These are phyloP conservation scores for Arthrobotrys conoides DNA, from an alignment of 2,329 filamentous ascomycete genomes.

Conservation along the genomic window DNA sequence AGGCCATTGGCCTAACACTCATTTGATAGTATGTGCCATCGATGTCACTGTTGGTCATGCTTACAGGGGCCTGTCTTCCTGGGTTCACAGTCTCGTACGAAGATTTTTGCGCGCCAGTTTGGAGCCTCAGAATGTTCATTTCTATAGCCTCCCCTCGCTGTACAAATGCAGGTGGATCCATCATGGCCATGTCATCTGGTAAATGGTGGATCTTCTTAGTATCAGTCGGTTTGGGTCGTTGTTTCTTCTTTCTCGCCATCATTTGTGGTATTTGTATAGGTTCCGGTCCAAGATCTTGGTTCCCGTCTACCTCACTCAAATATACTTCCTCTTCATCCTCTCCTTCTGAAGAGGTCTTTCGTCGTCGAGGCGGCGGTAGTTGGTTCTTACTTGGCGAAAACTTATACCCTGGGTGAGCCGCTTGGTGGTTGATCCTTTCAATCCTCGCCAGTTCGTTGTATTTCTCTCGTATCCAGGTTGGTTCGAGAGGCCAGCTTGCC, in stretches of 20 bases:
- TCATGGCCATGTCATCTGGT: constrained; percentile 64
- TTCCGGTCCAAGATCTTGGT: constrained; percentile 58
- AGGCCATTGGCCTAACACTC: constrained; percentile 67
- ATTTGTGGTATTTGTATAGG: constrained; percentile 5
- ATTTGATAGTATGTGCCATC: constrained; percentile 72
- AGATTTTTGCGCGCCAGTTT: constrained; percentile 66
- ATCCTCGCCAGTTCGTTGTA: constrained; percentile 84
- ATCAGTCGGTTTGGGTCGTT: constrained; percentile 40
- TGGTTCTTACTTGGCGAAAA: constrained; percentile 85
- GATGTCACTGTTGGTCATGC: constrained; percentile 68
- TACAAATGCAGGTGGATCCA: constrained; percentile 51
- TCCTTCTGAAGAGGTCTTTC: constrained; percentile 70
- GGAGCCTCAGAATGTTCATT: constrained; percentile 35
- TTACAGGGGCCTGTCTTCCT: constrained; percentile 69
- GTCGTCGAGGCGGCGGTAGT: constrained; percentile 65
- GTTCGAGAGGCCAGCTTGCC: constrained; percentile 85
- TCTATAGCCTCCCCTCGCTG: constrained; percentile 27
- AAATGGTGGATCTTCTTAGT: constrained; percentile 65
- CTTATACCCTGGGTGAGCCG: constrained; percentile 91
- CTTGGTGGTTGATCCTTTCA: constrained; percentile 86
- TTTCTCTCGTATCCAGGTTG: constrained; percentile 77
- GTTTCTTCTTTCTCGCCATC: constrained; percentile 40
- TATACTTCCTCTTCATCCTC: constrained; percentile 68
- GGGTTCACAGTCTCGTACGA: constrained; percentile 72
- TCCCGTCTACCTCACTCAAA: constrained; percentile 70